phyloP scores from a whole-genome alignment of 1,139 yeast genomes.

The Meyerozyma athensensis region DNA sequence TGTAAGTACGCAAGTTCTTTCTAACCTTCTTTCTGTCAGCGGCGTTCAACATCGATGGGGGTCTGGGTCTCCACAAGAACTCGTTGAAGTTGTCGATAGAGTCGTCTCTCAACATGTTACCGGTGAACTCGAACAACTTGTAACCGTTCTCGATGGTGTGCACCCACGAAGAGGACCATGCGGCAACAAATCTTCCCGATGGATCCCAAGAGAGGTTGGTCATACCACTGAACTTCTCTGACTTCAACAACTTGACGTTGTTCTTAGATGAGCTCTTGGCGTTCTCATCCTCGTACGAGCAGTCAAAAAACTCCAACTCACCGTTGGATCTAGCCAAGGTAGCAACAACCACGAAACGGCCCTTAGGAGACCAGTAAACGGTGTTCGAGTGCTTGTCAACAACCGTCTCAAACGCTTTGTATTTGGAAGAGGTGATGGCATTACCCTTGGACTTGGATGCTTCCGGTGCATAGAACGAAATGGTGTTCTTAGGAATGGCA shows the following conservation, averaged over 20 bases:
- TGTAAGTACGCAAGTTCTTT: constrained; percentile 83
- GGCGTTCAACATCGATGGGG: constrained; percentile 67
- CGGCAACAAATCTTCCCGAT: constrained; percentile 84
- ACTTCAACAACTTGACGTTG: constrained; percentile 58
- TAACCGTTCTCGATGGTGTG: constrained; percentile 88
- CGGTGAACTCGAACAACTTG: constrained; percentile 81
- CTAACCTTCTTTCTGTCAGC: constrained; percentile 85
- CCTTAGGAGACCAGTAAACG: constrained; percentile 87
- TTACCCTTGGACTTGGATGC: constrained; percentile 22
- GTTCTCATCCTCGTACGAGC: constrained; percentile 70
- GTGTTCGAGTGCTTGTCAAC: constrained; percentile 68
- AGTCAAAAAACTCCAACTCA: constrained; percentile 81
- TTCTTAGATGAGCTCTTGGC: constrained; percentile 33
- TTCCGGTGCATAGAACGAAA: constrained; percentile 84
- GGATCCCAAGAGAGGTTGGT: constrained; percentile 94
- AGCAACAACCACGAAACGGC: constrained; percentile 81
- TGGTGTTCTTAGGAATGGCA: constrained; percentile 64
- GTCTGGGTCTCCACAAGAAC: constrained; percentile 97
- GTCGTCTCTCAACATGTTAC: constrained; percentile 71
- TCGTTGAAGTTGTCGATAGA: constrained; percentile 79
- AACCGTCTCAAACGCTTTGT: constrained; percentile 41
- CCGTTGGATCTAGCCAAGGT: constrained; percentile 61
- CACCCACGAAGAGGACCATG: constrained; percentile 85
- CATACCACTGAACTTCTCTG: constrained; percentile 69
- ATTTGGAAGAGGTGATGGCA: constrained; percentile 23